A percentile compares a stretch with the other conserved stretches of the same genome.
Evolutionary conservation across 257 asterid genomes (phyloP).

Genomic region (Solanum bulbocastanum): DNA sequence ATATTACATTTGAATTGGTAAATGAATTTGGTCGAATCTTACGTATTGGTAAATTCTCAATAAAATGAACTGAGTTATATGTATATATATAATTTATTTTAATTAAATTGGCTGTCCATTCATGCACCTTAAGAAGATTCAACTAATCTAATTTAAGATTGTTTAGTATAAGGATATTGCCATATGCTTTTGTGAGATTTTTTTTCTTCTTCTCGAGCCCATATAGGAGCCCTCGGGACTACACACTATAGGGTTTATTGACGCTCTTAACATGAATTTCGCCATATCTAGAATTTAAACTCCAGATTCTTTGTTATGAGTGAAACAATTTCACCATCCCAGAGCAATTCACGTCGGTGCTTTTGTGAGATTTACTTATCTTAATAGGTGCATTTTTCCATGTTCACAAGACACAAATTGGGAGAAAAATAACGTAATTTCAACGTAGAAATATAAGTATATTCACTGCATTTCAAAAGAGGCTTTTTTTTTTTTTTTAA

Average conservation of each 20-base stretch:
- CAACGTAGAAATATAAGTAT: neutral
- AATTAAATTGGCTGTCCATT: neutral
- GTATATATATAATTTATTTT: neutral
- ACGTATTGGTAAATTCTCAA: too few relatives aligned
- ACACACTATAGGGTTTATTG: rapidly evolving
- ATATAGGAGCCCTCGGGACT: rapidly evolving
- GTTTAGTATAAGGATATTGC: neutral
- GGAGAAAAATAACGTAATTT: neutral
- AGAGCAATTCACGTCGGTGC: neutral
- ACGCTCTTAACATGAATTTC: rapidly evolving
- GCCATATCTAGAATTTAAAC: too few relatives aligned
- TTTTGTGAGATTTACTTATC: neutral
- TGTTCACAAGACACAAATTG: neutral
- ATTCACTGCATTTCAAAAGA: neutral
- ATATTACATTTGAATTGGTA: neutral
- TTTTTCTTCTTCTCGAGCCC: neutral
- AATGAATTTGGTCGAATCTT: neutral
- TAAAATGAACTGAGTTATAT: neutral
- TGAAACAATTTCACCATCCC: neutral
- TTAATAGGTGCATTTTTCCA: neutral
- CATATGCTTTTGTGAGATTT: neutral
- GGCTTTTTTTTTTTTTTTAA: too few relatives aligned
- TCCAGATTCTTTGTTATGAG: too few relatives aligned
- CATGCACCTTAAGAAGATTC: neutral
- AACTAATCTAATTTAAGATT: neutral